Conservation (phyloP, 805 yeast species). For the Metschnikowia lunata region DNA sequence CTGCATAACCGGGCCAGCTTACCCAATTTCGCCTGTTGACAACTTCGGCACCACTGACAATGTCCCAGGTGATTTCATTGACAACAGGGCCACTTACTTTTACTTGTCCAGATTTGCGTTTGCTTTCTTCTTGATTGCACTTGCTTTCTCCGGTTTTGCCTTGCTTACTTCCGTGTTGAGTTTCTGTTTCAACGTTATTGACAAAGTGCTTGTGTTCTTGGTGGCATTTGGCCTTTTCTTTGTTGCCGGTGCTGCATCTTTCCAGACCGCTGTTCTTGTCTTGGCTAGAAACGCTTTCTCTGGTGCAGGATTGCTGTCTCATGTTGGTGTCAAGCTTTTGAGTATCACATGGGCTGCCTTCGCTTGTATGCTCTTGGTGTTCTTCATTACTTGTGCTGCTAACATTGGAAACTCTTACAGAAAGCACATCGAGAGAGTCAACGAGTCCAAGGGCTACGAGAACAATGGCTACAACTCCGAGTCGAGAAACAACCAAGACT, state of each 20-base stretch:
- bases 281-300: slow-evolving; percentile 68
- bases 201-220: slow-evolving; percentile 51
- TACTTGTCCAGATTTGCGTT: slow-evolving; percentile 65
- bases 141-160: slow-evolving; percentile 60
- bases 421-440: slow-evolving; percentile 43
- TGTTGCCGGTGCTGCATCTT: slow-evolving; percentile 57
- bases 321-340: slow-evolving; percentile 53
- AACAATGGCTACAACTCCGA: slow-evolving; percentile 18
- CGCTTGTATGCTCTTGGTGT: slow-evolving; percentile 46
- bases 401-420: slow-evolving; percentile 46
- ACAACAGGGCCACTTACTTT: slow-evolving; percentile 53
- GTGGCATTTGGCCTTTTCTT: slow-evolving; percentile 49
- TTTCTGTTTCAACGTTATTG: slow-evolving; percentile 51
- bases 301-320: slow-evolving; percentile 38
- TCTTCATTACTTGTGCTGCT: slow-evolving; percentile 50
- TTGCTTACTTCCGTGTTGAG: slow-evolving; percentile 53
- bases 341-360: slow-evolving; percentile 73
- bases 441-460: slow-evolving; percentile 19
- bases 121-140: slow-evolving; percentile 55
- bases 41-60: slow-evolving; percentile 55
- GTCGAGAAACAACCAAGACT: slow-evolving; percentile 17
- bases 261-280: slow-evolving; percentile 75
- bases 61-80: slow-evolving; percentile 52
- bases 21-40: slow-evolving; percentile 75
- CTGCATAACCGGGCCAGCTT: slow-evolving; percentile 62